Conservation (phyloP, 1,284 basidiomycete species). For the Gomphus bonarii region DNA sequence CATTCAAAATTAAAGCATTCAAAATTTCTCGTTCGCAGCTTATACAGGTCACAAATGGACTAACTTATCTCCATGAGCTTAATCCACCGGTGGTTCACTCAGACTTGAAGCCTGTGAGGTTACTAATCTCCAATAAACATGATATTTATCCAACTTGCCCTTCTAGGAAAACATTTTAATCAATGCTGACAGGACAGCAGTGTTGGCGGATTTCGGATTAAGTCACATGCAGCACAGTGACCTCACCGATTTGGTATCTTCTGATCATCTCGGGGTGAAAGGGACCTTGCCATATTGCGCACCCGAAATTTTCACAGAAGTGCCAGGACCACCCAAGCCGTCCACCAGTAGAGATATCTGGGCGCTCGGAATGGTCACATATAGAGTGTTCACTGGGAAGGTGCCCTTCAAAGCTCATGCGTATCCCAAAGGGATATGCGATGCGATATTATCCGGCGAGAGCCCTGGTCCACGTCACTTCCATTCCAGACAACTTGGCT, state of each 20-base stretch:
- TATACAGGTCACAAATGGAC: neutral
- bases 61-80: slow-evolving; percentile 11
- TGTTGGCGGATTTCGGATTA: slow-evolving; percentile 9
- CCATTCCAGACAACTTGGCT: neutral
- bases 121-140: neutral
- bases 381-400: neutral
- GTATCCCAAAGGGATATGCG: neutral
- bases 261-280: neutral
- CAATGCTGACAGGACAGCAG: neutral
- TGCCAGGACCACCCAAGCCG: neutral
- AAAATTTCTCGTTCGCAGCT: neutral
- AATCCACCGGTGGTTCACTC: neutral
- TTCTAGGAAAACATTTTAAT: slow-evolving; percentile 11
- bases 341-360: slow-evolving; percentile 12
- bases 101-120: slow-evolving; percentile 3
- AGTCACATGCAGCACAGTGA: neutral
- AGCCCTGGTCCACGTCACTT: neutral
- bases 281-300: neutral
- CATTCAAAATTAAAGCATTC: neutral
- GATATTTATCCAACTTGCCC: neutral
- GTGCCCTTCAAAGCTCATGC: neutral
- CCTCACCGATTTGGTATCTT: neutral
- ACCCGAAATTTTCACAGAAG: neutral
- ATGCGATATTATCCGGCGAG: neutral
- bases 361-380: slow-evolving; percentile 9